Evolutionary conservation across 805 yeast species (phyloP), one percentile per base, ranked within the genome.

Genomic region (Tetrapisispora iriomotensis): DNA sequence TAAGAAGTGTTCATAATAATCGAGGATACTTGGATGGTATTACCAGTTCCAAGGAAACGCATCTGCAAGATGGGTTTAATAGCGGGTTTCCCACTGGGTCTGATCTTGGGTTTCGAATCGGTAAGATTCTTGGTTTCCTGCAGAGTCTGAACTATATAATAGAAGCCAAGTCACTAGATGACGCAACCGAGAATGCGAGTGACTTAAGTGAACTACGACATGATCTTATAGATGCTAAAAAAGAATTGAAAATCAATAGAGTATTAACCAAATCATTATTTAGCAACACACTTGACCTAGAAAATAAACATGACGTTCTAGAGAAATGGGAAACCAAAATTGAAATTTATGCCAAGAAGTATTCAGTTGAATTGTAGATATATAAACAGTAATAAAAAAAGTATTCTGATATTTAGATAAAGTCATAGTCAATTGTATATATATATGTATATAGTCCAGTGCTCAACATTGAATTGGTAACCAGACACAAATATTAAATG

Each of bases 1-100:
- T 80, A 35, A 63, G 73, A 48, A 61, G 88, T 23, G 70, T 67
- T 8, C 96, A 88, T 54, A 68, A 67, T 8, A 83, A 82, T 46
- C 80, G 80, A 45, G 97, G 96, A 0, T 88, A 84, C 48, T 60
- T 85, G 4, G 95, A 82, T 44, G 97, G 96, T 0, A 53, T 88
- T 6, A 67, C 84, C 1, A 60, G 57, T 13, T 74, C 85, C 4
- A 79, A 84, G 49, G 94, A 83, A 47, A 59, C 61, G 7, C 74
- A 79, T 29, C 62, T 86, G 19, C 96, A 88, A 53, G 53, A 64
- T 10, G 96, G 95, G 0, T 88, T 90, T 53, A 94, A 88, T 55
- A 68, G 64, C 2, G 90, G 90, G 0, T 88, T 77, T 48, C 85
- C 84, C 0, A 51, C 63, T 2, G 97, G 97, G 1, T 85, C 92